These are phyloP conservation scores for Heliamphora exappendiculata DNA, from an alignment of 148 eudicot species.

Conservation along the genomic window DNA sequence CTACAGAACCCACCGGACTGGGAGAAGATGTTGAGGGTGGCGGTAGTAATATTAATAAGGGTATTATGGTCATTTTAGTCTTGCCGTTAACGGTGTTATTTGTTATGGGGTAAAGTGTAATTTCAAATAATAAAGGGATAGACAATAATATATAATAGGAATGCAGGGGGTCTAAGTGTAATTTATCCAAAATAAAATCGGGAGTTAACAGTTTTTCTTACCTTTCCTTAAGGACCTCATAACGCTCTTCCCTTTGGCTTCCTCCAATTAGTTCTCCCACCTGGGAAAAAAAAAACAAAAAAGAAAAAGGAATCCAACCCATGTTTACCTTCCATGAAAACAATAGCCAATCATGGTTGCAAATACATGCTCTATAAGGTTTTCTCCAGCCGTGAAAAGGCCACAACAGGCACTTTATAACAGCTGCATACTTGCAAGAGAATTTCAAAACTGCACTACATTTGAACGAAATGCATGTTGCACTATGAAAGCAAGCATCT, in stretches of 20 bases:
- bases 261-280: slow-evolving; percentile 97
- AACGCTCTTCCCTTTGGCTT: slow-evolving; percentile 96
- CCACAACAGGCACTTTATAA: neutral
- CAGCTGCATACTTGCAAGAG: neutral
- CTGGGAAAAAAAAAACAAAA: no score
- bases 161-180: no score
- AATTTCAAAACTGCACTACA: neutral
- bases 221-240: slow-evolving; percentile 70
- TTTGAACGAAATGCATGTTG: neutral
- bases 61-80: no score
- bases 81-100: no score
- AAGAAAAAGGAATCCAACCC: slow-evolving; percentile 8
- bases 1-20: no score
- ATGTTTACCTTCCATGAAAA: neutral
- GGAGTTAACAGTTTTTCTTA: slow-evolving; percentile 11
- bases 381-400: neutral
- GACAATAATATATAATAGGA: no score
- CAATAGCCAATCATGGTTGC: neutral
- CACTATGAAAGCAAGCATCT: slow-evolving; percentile 2
- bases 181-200: no score
- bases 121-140: no score
- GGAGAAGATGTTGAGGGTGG: no score
- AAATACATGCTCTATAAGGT: neutral
- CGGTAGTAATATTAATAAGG: no score
- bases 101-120: no score